Conservation (phyloP, 345 rosid species). For the Heritiera littoralis region DNA sequence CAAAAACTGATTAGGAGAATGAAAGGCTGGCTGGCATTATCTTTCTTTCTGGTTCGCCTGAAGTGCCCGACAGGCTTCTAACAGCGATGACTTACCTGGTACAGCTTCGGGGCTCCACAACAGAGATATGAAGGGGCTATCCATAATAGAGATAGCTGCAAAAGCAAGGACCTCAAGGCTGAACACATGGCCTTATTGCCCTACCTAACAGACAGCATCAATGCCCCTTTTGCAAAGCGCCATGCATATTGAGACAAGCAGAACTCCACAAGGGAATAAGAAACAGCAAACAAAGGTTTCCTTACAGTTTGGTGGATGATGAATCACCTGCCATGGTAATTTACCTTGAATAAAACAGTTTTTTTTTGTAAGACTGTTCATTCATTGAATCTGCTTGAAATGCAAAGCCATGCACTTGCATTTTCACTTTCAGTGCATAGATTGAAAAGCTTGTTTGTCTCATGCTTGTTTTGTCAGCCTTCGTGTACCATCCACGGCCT, state of each 20-base stretch:
- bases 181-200: not conserved
- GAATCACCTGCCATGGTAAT: not conserved
- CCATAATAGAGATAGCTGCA: not conserved
- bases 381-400: not conserved
- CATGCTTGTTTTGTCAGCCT: not conserved
- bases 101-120: constrained; percentile 8
- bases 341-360: not conserved
- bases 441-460: constrained; percentile 14
- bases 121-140: not conserved
- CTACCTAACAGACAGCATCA: constrained; percentile 11
- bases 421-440: not conserved
- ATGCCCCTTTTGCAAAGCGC: constrained; percentile 1
- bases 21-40: not conserved
- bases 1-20: not conserved
- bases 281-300: too few relatives aligned
- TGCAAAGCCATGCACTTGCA: not conserved
- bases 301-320: too few relatives aligned
- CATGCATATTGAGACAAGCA: constrained; percentile 1
- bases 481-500: not conserved
- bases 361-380: not conserved
- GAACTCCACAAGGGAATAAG: not conserved
- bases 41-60: not conserved
- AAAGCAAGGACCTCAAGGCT: not conserved
- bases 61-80: not conserved
- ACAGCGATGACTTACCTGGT: not conserved